Evolutionary conservation across 371 early-diverging fungal genomes (phyloP), one percentile per base, ranked within the genome.

Genomic region (Basidiobolus heterosporus): DNA sequence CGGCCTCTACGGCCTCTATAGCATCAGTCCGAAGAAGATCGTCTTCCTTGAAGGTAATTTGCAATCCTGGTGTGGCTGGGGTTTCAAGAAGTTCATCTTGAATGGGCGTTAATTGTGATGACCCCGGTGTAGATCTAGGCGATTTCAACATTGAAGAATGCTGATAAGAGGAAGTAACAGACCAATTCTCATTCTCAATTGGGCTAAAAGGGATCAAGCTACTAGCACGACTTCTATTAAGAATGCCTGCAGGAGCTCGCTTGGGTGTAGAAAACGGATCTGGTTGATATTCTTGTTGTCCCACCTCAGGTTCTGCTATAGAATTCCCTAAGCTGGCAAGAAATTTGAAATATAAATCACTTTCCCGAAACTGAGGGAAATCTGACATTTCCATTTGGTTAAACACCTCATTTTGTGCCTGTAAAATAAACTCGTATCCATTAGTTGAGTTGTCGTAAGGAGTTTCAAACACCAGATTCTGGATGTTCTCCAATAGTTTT

Each of bases 301-400:
- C 14, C 42, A 42, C 17, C 19, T 42, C 42, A 19, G 19, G 42
- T 3, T 42, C 42, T 18, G 13, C 18, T 19, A 13, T 11, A 16
- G 17, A 13, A 19, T 42, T 23, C 8, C 21, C 42, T 23, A 42
- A 42, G 42, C 42, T 67, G 2, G 65, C 60, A 16, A 80, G 56
- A 36, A 79, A 74, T 38, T 78, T 69, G 56, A 74, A 72, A 50
- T 81, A 85, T 1, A 82, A 56, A 41, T 76, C 73, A 30, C 73
- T 78, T 15, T 67, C 58, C 50, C 71, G 60, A 50, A 87, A 85
- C 38, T 64, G 58, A 1, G 75, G 74, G 49, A 69, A 80, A 40
- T 79, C 72, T 4, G 67, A 64, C 24, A 52, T 57, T 46, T 77
- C 69, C 62, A 87, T 74, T 46, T 74, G 67, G 45, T 62, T 52